Conservation (phyloP, 805 yeast genomes). For the Isabelozyma pseudorhagii region DNA sequence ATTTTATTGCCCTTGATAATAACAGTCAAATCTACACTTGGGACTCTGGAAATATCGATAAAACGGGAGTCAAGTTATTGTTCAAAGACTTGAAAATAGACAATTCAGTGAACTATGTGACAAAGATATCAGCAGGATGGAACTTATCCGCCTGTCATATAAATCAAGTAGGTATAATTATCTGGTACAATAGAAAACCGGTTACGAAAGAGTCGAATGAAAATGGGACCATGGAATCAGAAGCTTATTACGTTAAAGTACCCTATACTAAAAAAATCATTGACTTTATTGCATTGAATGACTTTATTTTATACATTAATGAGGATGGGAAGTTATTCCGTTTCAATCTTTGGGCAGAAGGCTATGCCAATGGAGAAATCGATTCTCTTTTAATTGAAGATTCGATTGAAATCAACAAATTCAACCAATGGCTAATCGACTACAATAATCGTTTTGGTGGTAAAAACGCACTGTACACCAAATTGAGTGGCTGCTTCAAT, state of each 20-base stretch:
- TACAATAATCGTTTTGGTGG: slow-evolving; percentile 12
- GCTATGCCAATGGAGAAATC: slow-evolving; percentile 8
- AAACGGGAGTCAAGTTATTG: slow-evolving; percentile 40
- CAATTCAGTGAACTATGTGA: slow-evolving; percentile 13
- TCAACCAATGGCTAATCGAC: slow-evolving; percentile 27
- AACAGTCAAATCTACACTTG: slow-evolving; percentile 53
- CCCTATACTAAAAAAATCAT: slow-evolving; percentile 42
- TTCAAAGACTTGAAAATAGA: slow-evolving; percentile 18
- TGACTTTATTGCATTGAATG: slow-evolving; percentile 58
- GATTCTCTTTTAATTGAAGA: slow-evolving; percentile 4
- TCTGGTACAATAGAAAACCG: slow-evolving; percentile 47
- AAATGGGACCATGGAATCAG: slow-evolving; percentile 7
- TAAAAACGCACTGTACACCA: slow-evolving; percentile 35
- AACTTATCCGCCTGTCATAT: slow-evolving; percentile 50
- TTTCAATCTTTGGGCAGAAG: slow-evolving; percentile 23
- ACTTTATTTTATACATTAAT: slow-evolving; percentile 48
- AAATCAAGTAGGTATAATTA: slow-evolving; percentile 49
- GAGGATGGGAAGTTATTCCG: slow-evolving; percentile 39
- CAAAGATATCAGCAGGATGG: slow-evolving; percentile 68
- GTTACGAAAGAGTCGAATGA: slow-evolving; percentile 16
- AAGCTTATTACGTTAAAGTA: slow-evolving; percentile 40
- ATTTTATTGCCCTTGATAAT: slow-evolving; percentile 58
- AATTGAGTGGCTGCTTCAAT: slow-evolving; percentile 53
- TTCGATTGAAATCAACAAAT: slow-evolving; percentile 16
- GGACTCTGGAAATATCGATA: slow-evolving; percentile 44